These are phyloP conservation scores for Thelonectria olida DNA, from an alignment of 2,329 filamentous ascomycete genomes.

Conservation along the genomic window DNA sequence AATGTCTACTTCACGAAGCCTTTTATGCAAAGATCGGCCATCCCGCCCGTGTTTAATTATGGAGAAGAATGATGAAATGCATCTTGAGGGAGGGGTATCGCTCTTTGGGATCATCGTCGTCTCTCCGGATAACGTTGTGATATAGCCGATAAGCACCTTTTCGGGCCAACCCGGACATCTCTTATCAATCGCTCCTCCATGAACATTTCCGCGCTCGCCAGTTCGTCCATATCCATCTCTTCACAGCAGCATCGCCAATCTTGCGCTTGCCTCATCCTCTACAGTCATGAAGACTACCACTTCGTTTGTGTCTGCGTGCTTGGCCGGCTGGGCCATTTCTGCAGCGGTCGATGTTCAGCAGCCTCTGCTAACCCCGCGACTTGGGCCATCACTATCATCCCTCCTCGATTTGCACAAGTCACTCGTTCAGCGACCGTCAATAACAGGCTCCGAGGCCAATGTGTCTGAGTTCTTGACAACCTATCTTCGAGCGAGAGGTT, in stretches of 20 bases:
- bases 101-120: too few relatives aligned
- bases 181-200: neutral
- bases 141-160: neutral
- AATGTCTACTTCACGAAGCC: neutral
- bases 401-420: slow-evolving; percentile 71
- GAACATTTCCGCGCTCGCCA: too few relatives aligned
- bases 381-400: neutral
- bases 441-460: slow-evolving; percentile 70
- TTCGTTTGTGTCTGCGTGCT: neutral
- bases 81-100: neutral
- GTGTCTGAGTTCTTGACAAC: slow-evolving; percentile 63
- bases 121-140: neutral
- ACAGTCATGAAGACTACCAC: neutral
- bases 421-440: slow-evolving; percentile 76
- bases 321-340: neutral
- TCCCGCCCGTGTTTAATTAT: neutral
- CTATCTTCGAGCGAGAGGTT: slow-evolving; percentile 63
- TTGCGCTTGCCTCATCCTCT: neutral
- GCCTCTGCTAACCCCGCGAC: neutral
- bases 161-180: neutral
- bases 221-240: neutral
- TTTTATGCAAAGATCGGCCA: neutral
- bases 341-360: neutral
- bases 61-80: neutral
- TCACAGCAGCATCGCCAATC: neutral